Percentiles rank a stretch among this genome's conserved stretches.
Conservation (phyloP, 306 rosid species). For the Canavalia gladiata region DNA sequence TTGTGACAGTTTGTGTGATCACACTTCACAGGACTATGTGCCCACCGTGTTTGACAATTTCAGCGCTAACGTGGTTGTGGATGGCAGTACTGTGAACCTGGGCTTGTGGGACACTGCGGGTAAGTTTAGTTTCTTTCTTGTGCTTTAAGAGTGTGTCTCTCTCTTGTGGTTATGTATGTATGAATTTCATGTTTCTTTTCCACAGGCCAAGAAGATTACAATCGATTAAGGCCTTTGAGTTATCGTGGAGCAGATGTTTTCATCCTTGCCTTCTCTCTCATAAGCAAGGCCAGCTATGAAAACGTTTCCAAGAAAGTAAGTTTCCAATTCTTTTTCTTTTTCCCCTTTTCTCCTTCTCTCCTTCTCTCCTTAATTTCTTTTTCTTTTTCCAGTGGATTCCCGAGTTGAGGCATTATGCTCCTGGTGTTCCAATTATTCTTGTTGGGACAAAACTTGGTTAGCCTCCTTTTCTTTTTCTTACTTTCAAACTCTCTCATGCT, state of each 20-base stretch:
- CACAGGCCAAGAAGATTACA: constrained; percentile 99
- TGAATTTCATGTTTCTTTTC: not conserved
- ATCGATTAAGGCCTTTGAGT: constrained; percentile 95
- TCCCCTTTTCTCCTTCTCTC: constrained; percentile 16
- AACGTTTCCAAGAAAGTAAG: constrained; percentile 94
- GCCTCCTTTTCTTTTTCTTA: constrained; percentile 53
- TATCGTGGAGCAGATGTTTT: constrained; percentile 98
- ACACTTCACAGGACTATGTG: constrained; percentile 81
- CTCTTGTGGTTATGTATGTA: constrained; percentile 49
- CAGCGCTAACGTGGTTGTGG: constrained; percentile 98
- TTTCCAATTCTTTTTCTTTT: constrained; percentile 8
- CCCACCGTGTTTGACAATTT: constrained; percentile 98
- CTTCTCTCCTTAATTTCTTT: not conserved
- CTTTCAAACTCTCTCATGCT: not conserved
- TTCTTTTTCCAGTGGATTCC: constrained; percentile 82
- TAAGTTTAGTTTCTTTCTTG: constrained; percentile 42
- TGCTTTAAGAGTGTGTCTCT: constrained; percentile 1
- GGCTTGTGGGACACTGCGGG: constrained; percentile 99
- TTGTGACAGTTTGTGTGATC: constrained; percentile 47
- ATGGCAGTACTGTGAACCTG: constrained; percentile 94
- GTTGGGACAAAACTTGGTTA: constrained; percentile 98
- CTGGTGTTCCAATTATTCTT: constrained; percentile 93
- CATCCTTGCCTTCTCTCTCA: constrained; percentile 93
- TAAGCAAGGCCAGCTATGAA: constrained; percentile 99
- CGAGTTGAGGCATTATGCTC: constrained; percentile 98